Evolutionary conservation across 2,329 filamentous ascomycete species (phyloP), one percentile per base, ranked within the genome.

Genomic region (Stagonosporopsis cucurbitacearum): DNA sequence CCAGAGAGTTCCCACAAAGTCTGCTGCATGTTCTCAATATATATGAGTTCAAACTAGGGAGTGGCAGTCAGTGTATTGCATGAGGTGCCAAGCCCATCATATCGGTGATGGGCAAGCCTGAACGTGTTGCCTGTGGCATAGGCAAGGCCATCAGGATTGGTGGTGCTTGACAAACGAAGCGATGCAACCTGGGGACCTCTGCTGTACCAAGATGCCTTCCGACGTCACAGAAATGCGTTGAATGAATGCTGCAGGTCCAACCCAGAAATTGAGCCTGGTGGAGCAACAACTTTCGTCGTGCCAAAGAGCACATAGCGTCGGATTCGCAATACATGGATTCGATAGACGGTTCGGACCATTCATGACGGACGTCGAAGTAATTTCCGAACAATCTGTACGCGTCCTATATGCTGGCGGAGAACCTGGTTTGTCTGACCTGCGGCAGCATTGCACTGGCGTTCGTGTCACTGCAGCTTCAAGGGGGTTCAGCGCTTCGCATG

Each of bases 401-500:
- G 37, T n/a, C 20, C 30, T 19, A 22, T 43, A 47, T 36, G 20
- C 30, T 17, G 15, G 36, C 42, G 53, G n/a, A 15, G 37, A 8
- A 26, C 36, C 42, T 48, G 11, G 17, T 23, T 47, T n/a, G 47
- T 39, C 36, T 28, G n/a, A 47, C 37, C 19, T 20, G 47, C 48
- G 47, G 47, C 47, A 48, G 35, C 17, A 30, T 48, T 43, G 53
- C 17, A 56, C 42, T 39, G n/a, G 32, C 35, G 17, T 39, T 51
- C 47, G 53, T 32, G 22, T 43, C 53, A 43, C 47, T 42, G 50
- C 42, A 46, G 9, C 22, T 39, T 22, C 33, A 40, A 19, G 30
- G 17, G 19, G 26, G 11, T 41, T 55, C 41, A 55, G 53, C 46
- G 36, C 36, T 26, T 56, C 37, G 47, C 53, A 32, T 17, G 33